Base-by-base conservation (phyloP, 129 eudicot species). In the Flaveria trinervia region DNA sequence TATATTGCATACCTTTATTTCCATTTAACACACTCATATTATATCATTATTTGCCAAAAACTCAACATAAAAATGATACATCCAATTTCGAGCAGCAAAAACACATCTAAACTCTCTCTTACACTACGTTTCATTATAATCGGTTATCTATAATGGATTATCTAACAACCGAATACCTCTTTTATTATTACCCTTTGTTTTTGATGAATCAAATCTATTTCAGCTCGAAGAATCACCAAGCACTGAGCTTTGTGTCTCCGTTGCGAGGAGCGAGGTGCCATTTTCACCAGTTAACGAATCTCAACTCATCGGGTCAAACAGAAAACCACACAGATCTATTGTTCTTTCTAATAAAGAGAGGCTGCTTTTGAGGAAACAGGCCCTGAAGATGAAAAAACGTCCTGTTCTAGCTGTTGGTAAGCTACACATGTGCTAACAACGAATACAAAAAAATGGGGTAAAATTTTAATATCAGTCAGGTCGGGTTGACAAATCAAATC, bases 361-460 rank as follows among this genome's bases (percentile, higher is more conserved):
- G 82, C 86, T 94, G 77, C 86, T 89, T 77, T 74, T 94, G 75
- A 85, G 98, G 74, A 91, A 87, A 80, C 96, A 91, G 81, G 98
- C 98, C 64, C 93, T 94, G 30, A 80, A 79, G 87, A 77, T 70
- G 83, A 91, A 70, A 77, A 87, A 78, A 26, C 88, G 83, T 26
- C 97, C 97, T 22, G 85, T 94, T 84, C 82, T 94, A 36, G 97
- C 98, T 51, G 80, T 94, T 9, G 98, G 98, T 93, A 92, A 85
- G 79, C 12, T 72, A 65, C 30, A 70, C 20, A 43, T 65, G 45
- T 49, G 72, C 67, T 30, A 39, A 59, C 66, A 48, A 16, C 28
- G 39, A 17, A 67, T 59, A 28, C 65, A 65, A 57, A 65, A 62
- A 75, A n/a, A 1, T 28, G 41, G 26, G 52, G 70, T 60, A 43